A percentile compares a stretch with the other conserved stretches of the same genome.
phyloP scores from a whole-genome alignment of 441 rosid genomes.

The Brassica balearica region DNA sequence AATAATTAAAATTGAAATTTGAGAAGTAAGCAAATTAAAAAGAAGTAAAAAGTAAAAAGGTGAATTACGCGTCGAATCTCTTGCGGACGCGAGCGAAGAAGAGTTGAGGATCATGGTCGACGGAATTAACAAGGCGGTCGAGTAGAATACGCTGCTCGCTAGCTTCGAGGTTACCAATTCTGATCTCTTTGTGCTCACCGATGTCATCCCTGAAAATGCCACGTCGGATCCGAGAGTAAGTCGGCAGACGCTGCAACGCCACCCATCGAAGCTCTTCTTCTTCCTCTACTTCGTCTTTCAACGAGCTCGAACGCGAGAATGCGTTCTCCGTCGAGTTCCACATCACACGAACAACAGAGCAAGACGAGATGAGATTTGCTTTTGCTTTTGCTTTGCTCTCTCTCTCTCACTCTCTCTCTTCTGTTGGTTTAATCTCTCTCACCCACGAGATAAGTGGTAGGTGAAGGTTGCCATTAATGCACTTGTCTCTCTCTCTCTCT shows the following conservation, averaged over 20 bases:
- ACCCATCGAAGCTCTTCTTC: slow-evolving; percentile 97
- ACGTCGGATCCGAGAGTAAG: slow-evolving; percentile 72
- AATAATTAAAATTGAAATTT: background rate
- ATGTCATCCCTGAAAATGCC: slow-evolving; percentile 75
- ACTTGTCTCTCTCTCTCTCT: slow-evolving; percentile 28
- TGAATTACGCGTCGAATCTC: slow-evolving; percentile 76
- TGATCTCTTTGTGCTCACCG: slow-evolving; percentile 74
- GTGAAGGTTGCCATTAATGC: slow-evolving; percentile 78
- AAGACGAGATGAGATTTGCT: slow-evolving; percentile 28
- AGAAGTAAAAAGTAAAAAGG: background rate
- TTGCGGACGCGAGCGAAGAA: slow-evolving; percentile 83
- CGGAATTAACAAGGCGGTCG: slow-evolving; percentile 74
- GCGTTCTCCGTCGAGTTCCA: slow-evolving; percentile 90
- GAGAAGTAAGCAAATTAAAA: background rate
- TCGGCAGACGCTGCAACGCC: slow-evolving; percentile 90
- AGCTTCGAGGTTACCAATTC: slow-evolving; percentile 67
- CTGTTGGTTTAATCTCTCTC: slow-evolving; percentile 36
- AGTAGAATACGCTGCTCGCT: slow-evolving; percentile 79
- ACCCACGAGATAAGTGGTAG: slow-evolving; percentile 54
- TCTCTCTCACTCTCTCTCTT: background rate
- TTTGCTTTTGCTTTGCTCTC: background rate
- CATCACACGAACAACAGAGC: slow-evolving; percentile 46
- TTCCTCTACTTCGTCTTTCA: slow-evolving; percentile 65
- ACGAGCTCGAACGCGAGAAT: slow-evolving; percentile 71
- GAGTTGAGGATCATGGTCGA: slow-evolving; percentile 81